Percentiles rank a stretch among this genome's conserved stretches.
These are phyloP conservation scores for Kuraishia ogatae DNA, from an alignment of 805 yeast species.

Conservation along the genomic window DNA sequence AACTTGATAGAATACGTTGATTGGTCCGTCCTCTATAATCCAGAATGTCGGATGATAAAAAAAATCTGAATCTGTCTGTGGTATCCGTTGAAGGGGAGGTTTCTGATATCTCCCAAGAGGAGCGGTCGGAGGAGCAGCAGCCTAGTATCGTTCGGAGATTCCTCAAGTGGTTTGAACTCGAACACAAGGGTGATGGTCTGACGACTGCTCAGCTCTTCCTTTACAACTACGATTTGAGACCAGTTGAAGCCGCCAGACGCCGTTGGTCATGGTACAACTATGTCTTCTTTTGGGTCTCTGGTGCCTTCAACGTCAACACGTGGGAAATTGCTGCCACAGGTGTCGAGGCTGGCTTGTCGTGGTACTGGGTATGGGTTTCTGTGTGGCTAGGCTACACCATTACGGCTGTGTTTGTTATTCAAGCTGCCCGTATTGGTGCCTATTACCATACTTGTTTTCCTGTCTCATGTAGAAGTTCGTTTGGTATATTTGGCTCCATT, in stretches of 20 bases:
- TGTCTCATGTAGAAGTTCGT: slow-evolving; percentile 58
- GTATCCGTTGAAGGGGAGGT: neutral
- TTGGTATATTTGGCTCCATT: slow-evolving; percentile 66
- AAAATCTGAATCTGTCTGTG: neutral
- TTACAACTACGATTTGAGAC: slow-evolving; percentile 57
- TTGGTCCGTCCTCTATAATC: neutral
- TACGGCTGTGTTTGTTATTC: slow-evolving; percentile 53
- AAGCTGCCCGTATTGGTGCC: slow-evolving; percentile 61
- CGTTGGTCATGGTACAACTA: slow-evolving; percentile 68
- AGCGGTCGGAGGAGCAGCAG: neutral
- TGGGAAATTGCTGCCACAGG: slow-evolving; percentile 81
- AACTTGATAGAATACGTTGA: neutral
- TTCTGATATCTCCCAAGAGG: neutral
- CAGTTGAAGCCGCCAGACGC: slow-evolving; percentile 59
- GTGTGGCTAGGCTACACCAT: slow-evolving; percentile 69
- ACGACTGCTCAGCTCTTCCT: slow-evolving; percentile 56
- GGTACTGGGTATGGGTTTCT: slow-evolving; percentile 82
- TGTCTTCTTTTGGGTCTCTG: slow-evolving; percentile 70
- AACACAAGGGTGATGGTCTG: slow-evolving; percentile 18
- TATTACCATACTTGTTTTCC: slow-evolving; percentile 70
- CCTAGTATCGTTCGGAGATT: neutral
- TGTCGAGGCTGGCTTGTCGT: slow-evolving; percentile 53
- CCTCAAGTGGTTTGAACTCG: slow-evolving; percentile 1
- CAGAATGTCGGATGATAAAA: neutral
- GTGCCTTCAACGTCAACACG: slow-evolving; percentile 71